Conservation (phyloP, 2,329 filamentous ascomycete species). For the Aspergillus ustus region DNA sequence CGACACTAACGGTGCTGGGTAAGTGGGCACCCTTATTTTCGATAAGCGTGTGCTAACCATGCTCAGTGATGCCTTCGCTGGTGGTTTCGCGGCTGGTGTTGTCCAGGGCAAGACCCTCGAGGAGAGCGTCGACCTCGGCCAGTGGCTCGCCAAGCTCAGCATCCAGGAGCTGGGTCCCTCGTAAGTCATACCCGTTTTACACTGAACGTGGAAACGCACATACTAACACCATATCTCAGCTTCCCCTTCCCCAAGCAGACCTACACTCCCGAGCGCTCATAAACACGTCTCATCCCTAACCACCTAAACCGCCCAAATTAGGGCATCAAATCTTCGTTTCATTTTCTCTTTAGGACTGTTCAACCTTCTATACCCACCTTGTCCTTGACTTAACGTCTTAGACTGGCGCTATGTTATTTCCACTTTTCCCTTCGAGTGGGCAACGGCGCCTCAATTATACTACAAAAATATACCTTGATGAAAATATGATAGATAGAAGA, state of each 20-base stretch:
- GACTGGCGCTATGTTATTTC: slow-evolving; percentile 27
- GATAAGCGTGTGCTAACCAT: slow-evolving; percentile 20
- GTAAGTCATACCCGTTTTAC: slow-evolving; percentile 63
- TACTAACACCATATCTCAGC: slow-evolving; percentile 49
- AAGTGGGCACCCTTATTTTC: slow-evolving; percentile 29
- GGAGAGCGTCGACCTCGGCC: slow-evolving; percentile 83
- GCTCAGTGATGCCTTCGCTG: slow-evolving; percentile 85
- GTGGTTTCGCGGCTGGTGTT: slow-evolving; percentile 88
- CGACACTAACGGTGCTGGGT: slow-evolving; percentile 93
- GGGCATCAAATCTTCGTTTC: slow-evolving; percentile 25
- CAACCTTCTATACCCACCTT: slow-evolving; percentile 48
- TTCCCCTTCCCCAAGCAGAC: slow-evolving; percentile 83
- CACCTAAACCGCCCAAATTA: neutral
- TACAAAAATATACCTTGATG: slow-evolving; percentile 2
- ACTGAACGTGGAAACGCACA: slow-evolving; percentile 10
- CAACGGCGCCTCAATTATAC: slow-evolving; percentile 19
- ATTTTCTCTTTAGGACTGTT: slow-evolving; percentile 38
- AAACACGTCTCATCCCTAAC: slow-evolving; percentile 16
- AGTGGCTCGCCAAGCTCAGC: slow-evolving; percentile 93
- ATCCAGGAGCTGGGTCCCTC: slow-evolving; percentile 95
- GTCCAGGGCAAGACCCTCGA: slow-evolving; percentile 82
- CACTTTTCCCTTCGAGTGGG: slow-evolving; percentile 3
- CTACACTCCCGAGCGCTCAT: slow-evolving; percentile 58
- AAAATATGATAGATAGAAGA: slow-evolving; percentile 21
- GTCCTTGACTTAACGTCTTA: slow-evolving; percentile 34